Evolutionary conservation across 352 stramenopile species (phyloP), one percentile per base, ranked within the genome.

Genomic region (Phytopythium vexans): DNA sequence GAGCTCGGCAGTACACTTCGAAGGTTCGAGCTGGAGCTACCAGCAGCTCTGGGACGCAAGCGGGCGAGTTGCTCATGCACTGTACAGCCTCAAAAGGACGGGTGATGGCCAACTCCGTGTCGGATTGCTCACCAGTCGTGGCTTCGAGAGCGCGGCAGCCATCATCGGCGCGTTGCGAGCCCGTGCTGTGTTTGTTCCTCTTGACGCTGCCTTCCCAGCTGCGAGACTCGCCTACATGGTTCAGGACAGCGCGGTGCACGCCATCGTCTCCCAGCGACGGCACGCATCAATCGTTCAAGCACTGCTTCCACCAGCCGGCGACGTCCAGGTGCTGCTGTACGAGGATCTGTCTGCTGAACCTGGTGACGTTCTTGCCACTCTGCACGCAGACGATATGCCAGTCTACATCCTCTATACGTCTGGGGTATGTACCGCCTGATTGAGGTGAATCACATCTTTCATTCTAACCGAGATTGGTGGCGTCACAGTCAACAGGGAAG

Each of bases 361-460:
- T 44, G 36, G 6, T 16, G 12, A 31, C 10, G 36, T 1, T 27
- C 21, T 2, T 27, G 21, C 21, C 2, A 44, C 61, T 41, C 49
- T 16, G 33, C 31, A 48, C 14, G n/a, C 52, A 43, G 43, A 46
- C 0, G 49, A 56, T 7, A 67, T 57, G 8, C 43, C 63, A 2
- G 66, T 71, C 14, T 88, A 91, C 42, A 74, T 91, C 15, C 66
- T 91, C n/a, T 91, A 89, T 57, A 91, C 81, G 3, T 87, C 74
- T 12, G 81, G 81, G 16, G 62, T 74, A 70, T 37, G 66, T 59
- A 37, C 1, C 37, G 14, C 6, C 10, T 41, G 9, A 14, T 8
- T 41, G 11, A 42, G 6, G 9, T 43, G 0, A 12, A 9, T 42
- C n/a, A 42, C 16, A 33, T 31, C 35, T 40, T 6, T 32, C n/a